Conservation (phyloP, 345 rosid species). For the Salix udensis region DNA sequence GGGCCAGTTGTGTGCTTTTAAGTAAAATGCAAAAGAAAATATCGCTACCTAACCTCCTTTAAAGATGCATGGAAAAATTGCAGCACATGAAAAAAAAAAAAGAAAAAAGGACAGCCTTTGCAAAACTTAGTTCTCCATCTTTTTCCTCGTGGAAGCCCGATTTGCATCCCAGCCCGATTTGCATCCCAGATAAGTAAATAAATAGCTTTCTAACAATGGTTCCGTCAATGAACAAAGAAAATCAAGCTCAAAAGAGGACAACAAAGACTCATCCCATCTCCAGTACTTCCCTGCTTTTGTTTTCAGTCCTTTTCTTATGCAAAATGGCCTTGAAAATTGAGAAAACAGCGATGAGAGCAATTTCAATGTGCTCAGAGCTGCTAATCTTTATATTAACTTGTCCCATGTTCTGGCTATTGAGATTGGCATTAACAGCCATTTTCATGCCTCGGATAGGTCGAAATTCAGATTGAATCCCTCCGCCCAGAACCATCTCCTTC, state of each 20-base stretch:
- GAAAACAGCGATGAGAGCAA: slow-evolving; percentile 54
- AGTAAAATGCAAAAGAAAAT: not conserved
- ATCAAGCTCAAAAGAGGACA: not conserved
- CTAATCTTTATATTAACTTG: slow-evolving; percentile 56
- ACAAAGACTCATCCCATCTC: slow-evolving; percentile 37
- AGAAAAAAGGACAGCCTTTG: not conserved
- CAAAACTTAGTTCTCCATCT: slow-evolving; percentile 1
- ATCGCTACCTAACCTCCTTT: slow-evolving; percentile 1
- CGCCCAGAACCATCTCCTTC: slow-evolving; percentile 62
- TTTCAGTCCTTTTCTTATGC: slow-evolving; percentile 38
- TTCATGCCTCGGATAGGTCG: slow-evolving; percentile 49
- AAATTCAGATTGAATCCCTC: slow-evolving; percentile 70
- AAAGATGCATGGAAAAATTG: not conserved
- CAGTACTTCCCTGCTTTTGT: slow-evolving; percentile 26
- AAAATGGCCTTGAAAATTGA: slow-evolving; percentile 52
- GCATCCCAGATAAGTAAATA: not conserved
- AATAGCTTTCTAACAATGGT: not conserved
- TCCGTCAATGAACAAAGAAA: not conserved
- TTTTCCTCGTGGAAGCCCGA: not conserved
- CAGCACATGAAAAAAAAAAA: not conserved
- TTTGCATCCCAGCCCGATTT: not conserved
- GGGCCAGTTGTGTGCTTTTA: not conserved
- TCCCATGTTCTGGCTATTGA: slow-evolving; percentile 78
- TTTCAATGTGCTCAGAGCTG: slow-evolving; percentile 69
- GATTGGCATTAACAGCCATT: slow-evolving; percentile 49